Conservation (phyloP, 164 flowering plant species). For the Akebia trifoliata region DNA sequence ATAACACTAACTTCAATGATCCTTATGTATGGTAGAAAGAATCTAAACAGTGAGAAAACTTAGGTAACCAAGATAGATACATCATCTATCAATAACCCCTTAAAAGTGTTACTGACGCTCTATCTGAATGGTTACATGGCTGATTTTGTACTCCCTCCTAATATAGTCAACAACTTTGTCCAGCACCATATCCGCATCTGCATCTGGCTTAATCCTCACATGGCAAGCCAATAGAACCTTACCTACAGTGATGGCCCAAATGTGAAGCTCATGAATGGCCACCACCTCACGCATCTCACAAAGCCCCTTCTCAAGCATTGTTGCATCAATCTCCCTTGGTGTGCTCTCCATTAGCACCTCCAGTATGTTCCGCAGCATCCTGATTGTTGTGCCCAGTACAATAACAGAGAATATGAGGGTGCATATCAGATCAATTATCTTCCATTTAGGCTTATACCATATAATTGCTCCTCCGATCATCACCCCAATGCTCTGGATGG, state of each 20-base stretch:
- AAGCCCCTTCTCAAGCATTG: constrained; percentile 68
- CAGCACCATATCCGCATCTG: constrained; percentile 71
- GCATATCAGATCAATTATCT: constrained; percentile 73
- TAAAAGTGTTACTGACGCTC: constrained; percentile 67
- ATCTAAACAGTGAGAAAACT: too few species aligned
- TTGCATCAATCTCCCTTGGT: constrained; percentile 85
- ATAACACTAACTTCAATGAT: too few species aligned
- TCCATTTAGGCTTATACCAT: constrained; percentile 84
- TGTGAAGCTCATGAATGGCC: constrained; percentile 81
- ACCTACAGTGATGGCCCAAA: constrained; percentile 94
- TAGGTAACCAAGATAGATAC: too few species aligned
- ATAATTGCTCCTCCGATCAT: constrained; percentile 86
- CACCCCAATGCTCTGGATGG: constrained; percentile 79
- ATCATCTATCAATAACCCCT: too few species aligned
- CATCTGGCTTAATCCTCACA: constrained; percentile 62
- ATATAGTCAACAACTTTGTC: constrained; percentile 70
- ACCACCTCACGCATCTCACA: constrained; percentile 82
- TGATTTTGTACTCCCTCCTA: constrained; percentile 67
- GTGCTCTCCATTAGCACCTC: constrained; percentile 95
- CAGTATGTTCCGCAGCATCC: constrained; percentile 65
- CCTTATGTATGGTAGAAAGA: too few species aligned
- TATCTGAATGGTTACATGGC: constrained; percentile 86
- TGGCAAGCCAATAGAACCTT: constrained; percentile 79
- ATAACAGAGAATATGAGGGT: constrained; percentile 68
- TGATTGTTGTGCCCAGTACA: constrained; percentile 66